Evolutionary conservation across 805 yeast genomes (phyloP).

Genomic region (Suhomyces kilbournensis): DNA sequence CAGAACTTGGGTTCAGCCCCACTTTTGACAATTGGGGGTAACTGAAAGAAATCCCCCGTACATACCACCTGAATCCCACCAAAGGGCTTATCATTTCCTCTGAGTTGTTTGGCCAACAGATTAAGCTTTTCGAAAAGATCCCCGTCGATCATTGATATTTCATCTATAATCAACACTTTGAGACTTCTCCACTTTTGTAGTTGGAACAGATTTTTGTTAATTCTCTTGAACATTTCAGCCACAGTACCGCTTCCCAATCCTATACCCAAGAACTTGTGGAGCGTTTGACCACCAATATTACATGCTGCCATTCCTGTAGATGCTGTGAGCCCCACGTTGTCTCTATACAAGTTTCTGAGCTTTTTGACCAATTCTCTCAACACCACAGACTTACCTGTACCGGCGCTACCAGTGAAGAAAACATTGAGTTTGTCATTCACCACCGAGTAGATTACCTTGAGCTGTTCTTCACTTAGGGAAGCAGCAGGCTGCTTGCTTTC

Average conservation of each 20-base stretch:
- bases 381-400: slow-evolving; percentile 81
- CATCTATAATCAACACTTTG: slow-evolving; percentile 81
- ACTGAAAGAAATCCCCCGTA: slow-evolving; percentile 94
- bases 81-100: slow-evolving; percentile 63
- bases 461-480: slow-evolving; percentile 42
- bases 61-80: slow-evolving; percentile 91
- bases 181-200: slow-evolving; percentile 61
- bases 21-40: slow-evolving; percentile 74
- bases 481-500: neutral
- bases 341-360: slow-evolving; percentile 21
- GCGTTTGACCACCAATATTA: slow-evolving; percentile 86
- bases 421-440: slow-evolving; percentile 51
- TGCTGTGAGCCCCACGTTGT: slow-evolving; percentile 84
- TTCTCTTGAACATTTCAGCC: slow-evolving; percentile 43
- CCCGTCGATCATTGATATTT: slow-evolving; percentile 92
- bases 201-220: slow-evolving; percentile 45
- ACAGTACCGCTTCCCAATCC: slow-evolving; percentile 68
- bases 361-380: slow-evolving; percentile 57
- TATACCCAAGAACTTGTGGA: slow-evolving; percentile 82
- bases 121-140: slow-evolving; percentile 72
- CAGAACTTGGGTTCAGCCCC: slow-evolving; percentile 50
- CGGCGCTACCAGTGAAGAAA: slow-evolving; percentile 82
- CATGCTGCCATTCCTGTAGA: slow-evolving; percentile 96
- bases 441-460: slow-evolving; percentile 47
- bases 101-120: slow-evolving; percentile 55